Percentiles rank a stretch among this genome's conserved stretches.
phyloP scores from a whole-genome alignment of 2,329 filamentous ascomycete species.

The Colletotrichum lini region DNA sequence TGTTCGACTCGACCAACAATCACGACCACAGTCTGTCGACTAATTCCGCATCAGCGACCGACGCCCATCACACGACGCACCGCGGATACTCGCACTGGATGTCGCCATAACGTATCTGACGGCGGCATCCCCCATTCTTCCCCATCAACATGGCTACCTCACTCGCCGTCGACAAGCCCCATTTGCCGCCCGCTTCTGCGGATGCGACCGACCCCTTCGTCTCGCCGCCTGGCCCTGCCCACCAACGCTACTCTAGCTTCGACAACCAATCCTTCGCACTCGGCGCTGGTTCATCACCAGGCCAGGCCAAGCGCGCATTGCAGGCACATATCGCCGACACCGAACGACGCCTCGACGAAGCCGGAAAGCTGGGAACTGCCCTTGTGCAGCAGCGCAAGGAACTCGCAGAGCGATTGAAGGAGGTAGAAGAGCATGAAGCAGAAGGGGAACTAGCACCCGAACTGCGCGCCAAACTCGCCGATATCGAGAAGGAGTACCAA shows the following conservation, averaged over 20 bases:
- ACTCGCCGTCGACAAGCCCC: constrained; percentile 58
- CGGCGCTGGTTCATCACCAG: constrained; percentile 82
- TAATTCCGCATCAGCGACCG: constrained; percentile 21
- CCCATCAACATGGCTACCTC: constrained; percentile 59
- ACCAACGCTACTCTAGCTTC: constrained; percentile 85
- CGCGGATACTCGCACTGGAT: constrained; percentile 35
- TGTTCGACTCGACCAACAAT: constrained; percentile 23
- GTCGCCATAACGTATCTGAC: constrained; percentile 37
- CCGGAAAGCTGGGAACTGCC: constrained; percentile 88
- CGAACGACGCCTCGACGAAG: constrained; percentile 90
- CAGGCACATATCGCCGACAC: constrained; percentile 95
- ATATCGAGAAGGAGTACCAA: constrained; percentile 95
- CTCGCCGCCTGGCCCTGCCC: constrained; percentile 60
- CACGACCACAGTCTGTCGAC: constrained; percentile 19
- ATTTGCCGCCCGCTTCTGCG: constrained; percentile 55
- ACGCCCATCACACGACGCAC: constrained; percentile 8
- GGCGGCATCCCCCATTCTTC: constrained; percentile 38
- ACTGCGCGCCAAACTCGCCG: constrained; percentile 83
- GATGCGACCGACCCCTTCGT: constrained; percentile 71
- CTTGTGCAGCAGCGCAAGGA: constrained; percentile 90
- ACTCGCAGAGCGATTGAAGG: constrained; percentile 83
- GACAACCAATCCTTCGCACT: constrained; percentile 85
- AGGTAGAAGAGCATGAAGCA: constrained; percentile 83
- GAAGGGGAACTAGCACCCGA: constrained; percentile 87
- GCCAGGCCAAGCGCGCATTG: constrained; percentile 88